Percentiles rank a stretch among this genome's conserved stretches.
Conservation (phyloP, 2,329 filamentous ascomycete species). For the Didymosphaeria variabile region DNA sequence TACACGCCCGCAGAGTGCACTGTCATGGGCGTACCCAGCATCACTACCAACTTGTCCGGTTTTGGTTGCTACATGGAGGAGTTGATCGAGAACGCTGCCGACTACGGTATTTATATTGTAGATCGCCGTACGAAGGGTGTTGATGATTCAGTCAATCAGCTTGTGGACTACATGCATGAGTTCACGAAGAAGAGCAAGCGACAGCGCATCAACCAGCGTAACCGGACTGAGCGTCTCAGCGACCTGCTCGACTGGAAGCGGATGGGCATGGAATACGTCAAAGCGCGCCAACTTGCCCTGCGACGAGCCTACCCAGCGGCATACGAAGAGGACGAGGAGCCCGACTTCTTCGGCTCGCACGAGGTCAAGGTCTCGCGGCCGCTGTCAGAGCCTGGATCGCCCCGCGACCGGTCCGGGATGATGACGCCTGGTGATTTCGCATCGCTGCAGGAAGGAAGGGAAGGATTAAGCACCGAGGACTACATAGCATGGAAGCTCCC, state of each 20-base stretch:
- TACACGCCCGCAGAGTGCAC: conserved; percentile 99
- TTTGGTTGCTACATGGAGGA: conserved; percentile 99
- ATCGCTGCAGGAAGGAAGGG: conserved; percentile 90
- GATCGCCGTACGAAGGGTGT: conserved; percentile 94
- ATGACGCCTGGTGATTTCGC: conserved; percentile 99
- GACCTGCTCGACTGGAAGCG: conserved; percentile 98
- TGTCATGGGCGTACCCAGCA: conserved; percentile 98
- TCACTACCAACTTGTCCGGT: conserved; percentile 96
- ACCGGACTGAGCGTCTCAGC: conserved; percentile 92
- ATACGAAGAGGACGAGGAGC: conserved; percentile 79
- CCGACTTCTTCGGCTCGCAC: conserved; percentile 89
- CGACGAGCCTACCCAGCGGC: conserved; percentile 89
- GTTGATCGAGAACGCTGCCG: conserved; percentile 94
- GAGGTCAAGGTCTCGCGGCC: conserved; percentile 96
- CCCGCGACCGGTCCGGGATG: conserved; percentile 90
- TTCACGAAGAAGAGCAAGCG: conserved; percentile 92
- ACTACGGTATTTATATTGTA: conserved; percentile 99
- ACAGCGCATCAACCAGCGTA: conserved; percentile 98
- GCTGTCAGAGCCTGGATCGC: conserved; percentile 92
- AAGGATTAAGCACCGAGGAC: conserved; percentile 93
- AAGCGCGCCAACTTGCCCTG: conserved; percentile 91
- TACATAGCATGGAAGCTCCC: conserved; percentile 98
- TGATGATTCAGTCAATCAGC: conserved; percentile 96
- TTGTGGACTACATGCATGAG: conserved; percentile 91
- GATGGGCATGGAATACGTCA: conserved; percentile 99